Percentiles rank a stretch among this genome's conserved stretches.
These are phyloP conservation scores for Stephanodiscus minutulus DNA, from an alignment of 108 stramenopile species.

Conservation along the genomic window DNA sequence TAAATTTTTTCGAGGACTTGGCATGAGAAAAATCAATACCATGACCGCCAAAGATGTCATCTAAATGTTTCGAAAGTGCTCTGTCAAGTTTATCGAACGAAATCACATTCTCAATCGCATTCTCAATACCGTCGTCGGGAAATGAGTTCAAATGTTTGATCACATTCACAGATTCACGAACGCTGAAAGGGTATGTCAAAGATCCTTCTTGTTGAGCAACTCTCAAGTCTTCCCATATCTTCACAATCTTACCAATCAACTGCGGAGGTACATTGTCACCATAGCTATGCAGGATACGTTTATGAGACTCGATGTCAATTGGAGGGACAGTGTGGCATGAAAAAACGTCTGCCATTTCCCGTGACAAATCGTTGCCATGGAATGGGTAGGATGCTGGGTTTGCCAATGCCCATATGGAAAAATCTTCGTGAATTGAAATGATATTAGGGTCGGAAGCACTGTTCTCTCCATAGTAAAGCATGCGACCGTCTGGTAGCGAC, in stretches of 20 bases:
- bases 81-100: slow-evolving; percentile 78
- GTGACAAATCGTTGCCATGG: slow-evolving; percentile 84
- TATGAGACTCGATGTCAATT: slow-evolving; percentile 68
- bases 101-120: slow-evolving; percentile 80
- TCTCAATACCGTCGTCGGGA: slow-evolving; percentile 68
- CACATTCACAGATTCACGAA: slow-evolving; percentile 83
- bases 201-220: slow-evolving; percentile 58
- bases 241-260: slow-evolving; percentile 55
- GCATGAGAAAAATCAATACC: slow-evolving; percentile 43
- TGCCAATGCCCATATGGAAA: slow-evolving; percentile 77
- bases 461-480: slow-evolving; percentile 31
- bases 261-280: slow-evolving; percentile 57
- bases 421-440: slow-evolving; percentile 77
- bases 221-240: slow-evolving; percentile 74
- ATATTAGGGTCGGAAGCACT: slow-evolving; percentile 21
- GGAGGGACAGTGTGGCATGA: slow-evolving; percentile 59
- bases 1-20: neutral
- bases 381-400: slow-evolving; percentile 92
- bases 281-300: slow-evolving; percentile 61
- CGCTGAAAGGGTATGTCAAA: slow-evolving; percentile 79
- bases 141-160: slow-evolving; percentile 81
- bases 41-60: slow-evolving; percentile 52
- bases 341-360: slow-evolving; percentile 82
- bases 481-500: slow-evolving; percentile 77
- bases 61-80: slow-evolving; percentile 43